These are phyloP conservation scores for Komagataella ulmi DNA, from an alignment of 805 yeast species.

Conservation along the genomic window DNA sequence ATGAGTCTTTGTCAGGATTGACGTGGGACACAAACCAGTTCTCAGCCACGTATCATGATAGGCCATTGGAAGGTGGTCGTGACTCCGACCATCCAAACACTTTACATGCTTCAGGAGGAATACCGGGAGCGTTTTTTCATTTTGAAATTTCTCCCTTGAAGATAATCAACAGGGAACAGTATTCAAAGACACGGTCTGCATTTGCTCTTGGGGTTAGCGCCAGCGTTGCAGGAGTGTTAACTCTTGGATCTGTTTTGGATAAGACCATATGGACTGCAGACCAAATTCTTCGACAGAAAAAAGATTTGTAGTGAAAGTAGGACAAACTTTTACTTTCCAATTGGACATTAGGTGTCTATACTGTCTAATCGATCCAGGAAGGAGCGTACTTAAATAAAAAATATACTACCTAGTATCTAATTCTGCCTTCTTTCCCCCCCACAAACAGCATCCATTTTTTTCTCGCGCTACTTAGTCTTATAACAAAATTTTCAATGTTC, in stretches of 20 bases:
- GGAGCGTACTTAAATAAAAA: no score
- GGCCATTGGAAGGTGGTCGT: slow-evolving; percentile 76
- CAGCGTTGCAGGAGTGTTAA: slow-evolving; percentile 85
- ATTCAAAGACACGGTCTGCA: slow-evolving; percentile 67
- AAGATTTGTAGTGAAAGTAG: slow-evolving; percentile 21
- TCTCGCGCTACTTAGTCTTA: neutral
- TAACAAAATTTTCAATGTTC: neutral
- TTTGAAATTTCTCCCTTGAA: slow-evolving; percentile 92
- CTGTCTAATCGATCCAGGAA: no score
- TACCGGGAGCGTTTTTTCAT: slow-evolving; percentile 78
- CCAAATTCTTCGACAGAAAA: slow-evolving; percentile 56
- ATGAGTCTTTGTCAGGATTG: slow-evolving; percentile 46
- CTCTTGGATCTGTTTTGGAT: slow-evolving; percentile 84
- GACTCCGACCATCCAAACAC: slow-evolving; percentile 90
- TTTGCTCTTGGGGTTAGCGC: slow-evolving; percentile 75
- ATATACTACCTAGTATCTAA: no score
- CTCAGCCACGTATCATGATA: slow-evolving; percentile 75
- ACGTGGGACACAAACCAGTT: slow-evolving; percentile 76
- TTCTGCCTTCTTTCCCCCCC: no score
- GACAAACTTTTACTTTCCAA: no score
- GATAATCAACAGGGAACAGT: slow-evolving; percentile 71
- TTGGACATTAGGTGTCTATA: neutral
- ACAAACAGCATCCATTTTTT: neutral
- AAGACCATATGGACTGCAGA: slow-evolving; percentile 85
- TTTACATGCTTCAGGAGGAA: slow-evolving; percentile 69